Evolutionary conservation across 306 rosid species (phyloP).

Genomic region (Clitoria ternatea): DNA sequence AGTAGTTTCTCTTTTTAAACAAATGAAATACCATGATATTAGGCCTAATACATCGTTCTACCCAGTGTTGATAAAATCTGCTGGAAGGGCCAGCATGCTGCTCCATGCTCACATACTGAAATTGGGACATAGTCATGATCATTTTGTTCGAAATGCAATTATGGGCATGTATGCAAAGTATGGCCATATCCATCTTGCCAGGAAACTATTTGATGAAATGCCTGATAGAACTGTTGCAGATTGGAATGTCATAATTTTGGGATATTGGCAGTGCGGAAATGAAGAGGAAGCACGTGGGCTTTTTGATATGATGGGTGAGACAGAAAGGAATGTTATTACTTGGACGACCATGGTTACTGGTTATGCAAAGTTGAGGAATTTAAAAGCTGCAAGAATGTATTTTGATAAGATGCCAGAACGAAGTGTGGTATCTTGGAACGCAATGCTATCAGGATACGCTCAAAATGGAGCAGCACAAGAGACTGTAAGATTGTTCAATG

Average conservation of each 20-base stretch:
- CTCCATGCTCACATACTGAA: slow-evolving; percentile 51
- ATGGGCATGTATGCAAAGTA: slow-evolving; percentile 36
- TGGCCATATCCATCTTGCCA: slow-evolving; percentile 41
- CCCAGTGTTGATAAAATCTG: slow-evolving; percentile 41
- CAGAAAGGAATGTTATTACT: slow-evolving; percentile 40
- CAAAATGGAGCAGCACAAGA: slow-evolving; percentile 48
- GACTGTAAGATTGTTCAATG: slow-evolving; percentile 48
- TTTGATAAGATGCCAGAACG: slow-evolving; percentile 54
- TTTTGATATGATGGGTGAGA: slow-evolving; percentile 36
- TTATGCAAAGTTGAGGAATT: slow-evolving; percentile 42
- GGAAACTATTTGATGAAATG: slow-evolving; percentile 55
- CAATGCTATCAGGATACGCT: slow-evolving; percentile 69
- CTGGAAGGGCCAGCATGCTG: slow-evolving; percentile 35
- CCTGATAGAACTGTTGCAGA: slow-evolving; percentile 48
- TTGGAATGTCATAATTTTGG: slow-evolving; percentile 64
- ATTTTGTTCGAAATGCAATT: slow-evolving; percentile 47
- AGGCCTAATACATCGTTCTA: slow-evolving; percentile 38
- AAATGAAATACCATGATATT: slow-evolving; percentile 27
- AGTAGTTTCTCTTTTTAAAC: slow-evolving; percentile 36
- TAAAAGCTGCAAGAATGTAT: slow-evolving; percentile 45
- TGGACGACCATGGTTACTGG: slow-evolving; percentile 74
- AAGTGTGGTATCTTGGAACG: slow-evolving; percentile 73
- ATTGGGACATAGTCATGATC: slow-evolving; percentile 40
- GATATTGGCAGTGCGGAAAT: slow-evolving; percentile 57
- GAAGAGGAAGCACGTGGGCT: slow-evolving; percentile 48